Evolutionary conservation across 1,284 basidiomycete species (phyloP).

Genomic region (Testicularia cyperi): DNA sequence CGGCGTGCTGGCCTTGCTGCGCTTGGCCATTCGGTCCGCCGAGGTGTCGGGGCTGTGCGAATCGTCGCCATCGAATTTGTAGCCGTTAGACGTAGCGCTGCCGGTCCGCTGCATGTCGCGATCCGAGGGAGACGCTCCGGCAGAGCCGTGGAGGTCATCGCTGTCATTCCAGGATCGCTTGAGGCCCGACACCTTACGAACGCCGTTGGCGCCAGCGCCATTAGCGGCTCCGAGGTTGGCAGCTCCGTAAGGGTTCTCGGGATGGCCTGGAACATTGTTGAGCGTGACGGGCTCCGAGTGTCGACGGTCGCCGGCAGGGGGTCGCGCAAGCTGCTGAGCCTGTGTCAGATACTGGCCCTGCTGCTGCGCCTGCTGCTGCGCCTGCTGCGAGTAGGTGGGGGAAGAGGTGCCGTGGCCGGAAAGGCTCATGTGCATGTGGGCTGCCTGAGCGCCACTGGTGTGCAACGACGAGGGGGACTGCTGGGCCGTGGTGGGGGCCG

Average conservation of each 20-base stretch:
- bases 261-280: slow-evolving; percentile 16
- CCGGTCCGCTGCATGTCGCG: slow-evolving; percentile 43
- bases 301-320: slow-evolving; percentile 25
- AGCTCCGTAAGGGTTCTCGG: slow-evolving; percentile 31
- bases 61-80: slow-evolving; percentile 38
- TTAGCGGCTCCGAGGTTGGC: slow-evolving; percentile 24
- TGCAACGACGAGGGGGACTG: slow-evolving; percentile 37
- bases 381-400: slow-evolving; percentile 30
- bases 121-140: slow-evolving; percentile 28
- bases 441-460: slow-evolving; percentile 15
- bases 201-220: slow-evolving; percentile 16
- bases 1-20: slow-evolving; percentile 20
- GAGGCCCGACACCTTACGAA: slow-evolving; percentile 37
- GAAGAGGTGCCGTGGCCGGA: slow-evolving; percentile 36
- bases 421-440: slow-evolving; percentile 40
- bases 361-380: slow-evolving; percentile 21
- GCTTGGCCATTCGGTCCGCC: slow-evolving; percentile 31
- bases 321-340: slow-evolving; percentile 33
- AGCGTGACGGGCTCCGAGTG: slow-evolving; percentile 36
- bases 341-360: slow-evolving; percentile 29
- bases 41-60: slow-evolving; percentile 34
- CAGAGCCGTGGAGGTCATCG: slow-evolving; percentile 30
- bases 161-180: slow-evolving; percentile 38
- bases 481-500: slow-evolving; percentile 38
- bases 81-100: slow-evolving; percentile 26